phyloP scores from a whole-genome alignment of 1,139 yeast species.

The Geotrichum armillariae region DNA sequence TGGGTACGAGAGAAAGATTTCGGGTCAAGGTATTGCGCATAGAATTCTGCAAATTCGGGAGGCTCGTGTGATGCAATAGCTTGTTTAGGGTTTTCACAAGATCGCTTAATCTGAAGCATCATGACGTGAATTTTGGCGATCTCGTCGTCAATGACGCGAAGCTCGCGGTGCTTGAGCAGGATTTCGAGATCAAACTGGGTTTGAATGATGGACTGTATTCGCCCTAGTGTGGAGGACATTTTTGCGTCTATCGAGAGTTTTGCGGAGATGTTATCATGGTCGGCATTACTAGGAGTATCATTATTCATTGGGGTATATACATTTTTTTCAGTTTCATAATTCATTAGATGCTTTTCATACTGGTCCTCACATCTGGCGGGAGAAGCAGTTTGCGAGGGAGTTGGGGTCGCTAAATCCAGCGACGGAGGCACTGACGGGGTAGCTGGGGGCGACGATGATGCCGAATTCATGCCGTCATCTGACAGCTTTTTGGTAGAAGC shows the following conservation, averaged over 20 bases:
- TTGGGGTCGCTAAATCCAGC: slow-evolving; percentile 23
- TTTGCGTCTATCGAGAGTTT: not conserved
- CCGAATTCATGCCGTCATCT: slow-evolving; percentile 11
- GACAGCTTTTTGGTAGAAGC: not conserved
- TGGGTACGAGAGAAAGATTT: slow-evolving; percentile 4
- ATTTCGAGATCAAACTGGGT: slow-evolving; percentile 69
- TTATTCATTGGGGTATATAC: slow-evolving; percentile 13
- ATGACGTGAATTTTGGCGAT: slow-evolving; percentile 62
- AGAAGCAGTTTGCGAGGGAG: slow-evolving; percentile 23
- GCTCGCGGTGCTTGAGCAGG: slow-evolving; percentile 66
- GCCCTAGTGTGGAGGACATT: not conserved
- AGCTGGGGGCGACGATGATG: slow-evolving; percentile 19
- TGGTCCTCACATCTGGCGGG: slow-evolving; percentile 18
- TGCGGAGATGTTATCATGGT: not conserved
- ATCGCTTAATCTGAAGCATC: slow-evolving; percentile 44
- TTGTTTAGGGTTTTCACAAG: slow-evolving; percentile 25
- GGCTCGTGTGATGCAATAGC: slow-evolving; percentile 44
- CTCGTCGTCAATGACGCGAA: slow-evolving; percentile 58
- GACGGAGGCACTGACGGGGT: slow-evolving; percentile 23
- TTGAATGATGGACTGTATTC: slow-evolving; percentile 31
- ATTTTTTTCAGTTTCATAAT: slow-evolving; percentile 13
- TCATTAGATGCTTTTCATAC: slow-evolving; percentile 9
- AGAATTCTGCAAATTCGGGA: slow-evolving; percentile 50
- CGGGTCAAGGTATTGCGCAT: slow-evolving; percentile 37
- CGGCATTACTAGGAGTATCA: not conserved